phyloP scores from a whole-genome alignment of 2,329 filamentous ascomycete genomes.

The Atkinsonella texensis region DNA sequence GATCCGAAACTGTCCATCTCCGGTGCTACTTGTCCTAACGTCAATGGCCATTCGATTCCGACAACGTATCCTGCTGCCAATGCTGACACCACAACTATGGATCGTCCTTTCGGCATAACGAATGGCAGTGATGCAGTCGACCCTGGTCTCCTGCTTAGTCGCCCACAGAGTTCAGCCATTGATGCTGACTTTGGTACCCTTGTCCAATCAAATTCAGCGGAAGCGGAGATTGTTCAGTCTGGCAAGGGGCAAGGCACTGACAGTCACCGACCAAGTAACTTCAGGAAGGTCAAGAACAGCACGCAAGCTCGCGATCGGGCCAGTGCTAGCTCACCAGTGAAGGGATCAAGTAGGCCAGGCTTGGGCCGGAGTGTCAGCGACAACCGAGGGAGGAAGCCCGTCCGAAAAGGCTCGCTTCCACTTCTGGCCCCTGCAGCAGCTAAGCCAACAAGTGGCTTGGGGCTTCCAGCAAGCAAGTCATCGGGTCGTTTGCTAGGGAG shows the following conservation, averaged over 20 bases:
- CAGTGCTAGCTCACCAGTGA: slow-evolving; percentile 38
- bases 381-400: slow-evolving; percentile 33
- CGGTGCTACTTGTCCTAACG: slow-evolving; percentile 9
- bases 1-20: slow-evolving; percentile 38
- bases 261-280: slow-evolving; percentile 32
- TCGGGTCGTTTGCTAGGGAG: slow-evolving; percentile 31
- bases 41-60: slow-evolving; percentile 21
- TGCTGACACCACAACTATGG: slow-evolving; percentile 12
- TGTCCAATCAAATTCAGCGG: slow-evolving; percentile 17
- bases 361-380: slow-evolving; percentile 45
- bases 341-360: slow-evolving; percentile 33
- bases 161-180: slow-evolving; percentile 35
- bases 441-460: slow-evolving; percentile 17
- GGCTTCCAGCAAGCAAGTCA: slow-evolving; percentile 22
- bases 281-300: slow-evolving; percentile 28
- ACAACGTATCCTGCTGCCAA: slow-evolving; percentile 27
- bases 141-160: slow-evolving; percentile 46
- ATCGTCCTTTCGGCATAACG: slow-evolving; percentile 39
- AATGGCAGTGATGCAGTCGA: slow-evolving; percentile 39
- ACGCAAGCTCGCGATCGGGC: slow-evolving; percentile 29
- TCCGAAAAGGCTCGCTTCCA: slow-evolving; percentile 29
- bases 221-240: slow-evolving; percentile 15
- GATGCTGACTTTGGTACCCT: slow-evolving; percentile 24
- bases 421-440: slow-evolving; percentile 34
- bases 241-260: slow-evolving; percentile 16